Percentiles rank a stretch among this genome's conserved stretches.
These are phyloP conservation scores for Madurella mycetomatis DNA, from an alignment of 2,329 filamentous ascomycete genomes.

Conservation along the genomic window DNA sequence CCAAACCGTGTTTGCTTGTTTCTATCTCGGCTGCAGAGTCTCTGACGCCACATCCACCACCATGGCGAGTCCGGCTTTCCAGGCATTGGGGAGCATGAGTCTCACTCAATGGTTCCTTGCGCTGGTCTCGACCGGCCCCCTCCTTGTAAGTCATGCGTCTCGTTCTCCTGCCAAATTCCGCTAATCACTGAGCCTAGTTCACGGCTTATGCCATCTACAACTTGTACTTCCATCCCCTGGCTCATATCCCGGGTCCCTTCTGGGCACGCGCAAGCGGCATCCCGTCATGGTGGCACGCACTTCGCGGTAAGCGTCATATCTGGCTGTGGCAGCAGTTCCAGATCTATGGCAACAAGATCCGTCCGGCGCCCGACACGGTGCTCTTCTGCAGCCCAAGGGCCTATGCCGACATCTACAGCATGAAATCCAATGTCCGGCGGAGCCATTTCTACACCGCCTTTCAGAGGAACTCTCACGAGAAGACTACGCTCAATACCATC, in stretches of 20 bases:
- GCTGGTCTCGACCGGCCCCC: too few relatives aligned
- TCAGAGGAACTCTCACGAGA: background rate
- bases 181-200: too few relatives aligned
- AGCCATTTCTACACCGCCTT: background rate
- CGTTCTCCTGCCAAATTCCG: too few relatives aligned
- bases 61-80: too few relatives aligned
- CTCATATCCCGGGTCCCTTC: background rate
- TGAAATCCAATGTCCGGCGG: constrained; percentile 1
- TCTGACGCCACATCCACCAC: too few relatives aligned
- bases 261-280: background rate
- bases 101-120: too few relatives aligned
- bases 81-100: too few relatives aligned
- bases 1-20: too few relatives aligned
- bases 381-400: background rate
- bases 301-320: background rate
- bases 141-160: too few relatives aligned
- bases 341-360: constrained; percentile 1
- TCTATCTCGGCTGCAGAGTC: too few relatives aligned
- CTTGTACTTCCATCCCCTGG: background rate
- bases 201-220: too few relatives aligned
- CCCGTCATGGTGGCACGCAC: background rate
- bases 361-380: background rate
- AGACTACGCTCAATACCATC: background rate
- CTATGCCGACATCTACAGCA: constrained; percentile 1
- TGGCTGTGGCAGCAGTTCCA: constrained; percentile 3